Evolutionary conservation across 169 alveolate species (phyloP).

Genomic region (Cryptosporidium sp.): DNA sequence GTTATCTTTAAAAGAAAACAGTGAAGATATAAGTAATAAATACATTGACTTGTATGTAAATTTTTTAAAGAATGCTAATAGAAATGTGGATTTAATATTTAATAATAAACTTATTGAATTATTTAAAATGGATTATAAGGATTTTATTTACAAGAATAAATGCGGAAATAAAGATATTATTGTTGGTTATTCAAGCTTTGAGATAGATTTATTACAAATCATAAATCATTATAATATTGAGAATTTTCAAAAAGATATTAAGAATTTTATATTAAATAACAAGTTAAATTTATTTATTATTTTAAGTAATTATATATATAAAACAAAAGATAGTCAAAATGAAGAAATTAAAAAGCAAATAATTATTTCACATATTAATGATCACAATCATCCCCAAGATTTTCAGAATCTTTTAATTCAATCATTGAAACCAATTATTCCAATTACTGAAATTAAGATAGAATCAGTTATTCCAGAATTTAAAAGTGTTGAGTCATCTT

Average conservation of each 20-base stretch:
- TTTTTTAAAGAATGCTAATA: conserved; percentile 10
- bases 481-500: neutral
- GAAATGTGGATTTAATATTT: conserved; percentile 27
- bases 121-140: conserved; percentile 53
- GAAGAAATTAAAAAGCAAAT: neutral
- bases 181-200: conserved; percentile 71
- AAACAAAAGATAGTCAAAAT: neutral
- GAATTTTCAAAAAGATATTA: neutral
- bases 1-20: neutral
- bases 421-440: neutral
- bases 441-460: neutral
- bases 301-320: conserved; percentile 14
- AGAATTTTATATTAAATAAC: neutral
- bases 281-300: conserved; percentile 18
- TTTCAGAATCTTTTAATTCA: neutral
- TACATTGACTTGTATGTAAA: neutral
- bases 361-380: neutral
- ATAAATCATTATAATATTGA: conserved; percentile 4
- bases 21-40: neutral
- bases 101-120: neutral
- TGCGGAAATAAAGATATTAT: neutral
- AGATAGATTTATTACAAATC: conserved; percentile 8
- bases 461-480: neutral
- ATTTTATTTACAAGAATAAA: neutral
- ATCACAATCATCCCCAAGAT: neutral